These are phyloP conservation scores for Euphorbia schlechtendalii DNA, from an alignment of 441 rosid genomes.

Conservation along the genomic window DNA sequence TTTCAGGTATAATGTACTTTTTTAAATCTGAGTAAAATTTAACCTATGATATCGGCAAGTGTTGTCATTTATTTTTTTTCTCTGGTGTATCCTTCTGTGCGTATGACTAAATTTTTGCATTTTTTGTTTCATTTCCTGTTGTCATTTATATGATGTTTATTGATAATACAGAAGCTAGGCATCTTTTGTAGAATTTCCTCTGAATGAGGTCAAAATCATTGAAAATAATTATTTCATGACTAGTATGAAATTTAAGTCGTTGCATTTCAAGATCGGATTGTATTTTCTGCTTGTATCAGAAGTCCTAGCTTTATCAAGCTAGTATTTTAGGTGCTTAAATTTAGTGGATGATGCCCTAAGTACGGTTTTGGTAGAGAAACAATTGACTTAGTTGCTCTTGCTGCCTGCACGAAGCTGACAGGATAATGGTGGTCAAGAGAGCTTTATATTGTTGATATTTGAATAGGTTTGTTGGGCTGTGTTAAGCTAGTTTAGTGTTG, in stretches of 20 bases:
- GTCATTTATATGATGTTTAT: neutral
- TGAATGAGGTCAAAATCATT: neutral
- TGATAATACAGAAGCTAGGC: neutral
- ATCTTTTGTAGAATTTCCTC: neutral
- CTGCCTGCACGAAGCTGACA: neutral
- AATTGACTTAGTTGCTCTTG: neutral
- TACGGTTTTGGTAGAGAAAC: neutral
- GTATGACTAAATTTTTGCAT: neutral
- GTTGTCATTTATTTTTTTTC: neutral
- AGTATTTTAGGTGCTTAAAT: neutral
- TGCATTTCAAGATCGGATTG: neutral
- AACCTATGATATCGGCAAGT: neutral
- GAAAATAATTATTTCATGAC: neutral
- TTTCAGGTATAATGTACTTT: conserved; percentile 46
- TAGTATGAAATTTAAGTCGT: neutral
- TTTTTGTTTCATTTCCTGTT: neutral
- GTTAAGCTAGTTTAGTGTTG: neutral
- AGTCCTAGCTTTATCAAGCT: neutral
- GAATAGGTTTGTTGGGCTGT: neutral
- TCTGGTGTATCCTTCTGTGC: neutral
- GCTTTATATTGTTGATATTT: neutral
- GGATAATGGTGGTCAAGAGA: neutral
- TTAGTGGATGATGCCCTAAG: neutral
- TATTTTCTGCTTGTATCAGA: neutral
- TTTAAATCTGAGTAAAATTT: neutral